Percentiles rank a stretch among this genome's conserved stretches.
phyloP scores from a whole-genome alignment of 352 stramenopile genomes.

The Phytophthora tubulina region DNA sequence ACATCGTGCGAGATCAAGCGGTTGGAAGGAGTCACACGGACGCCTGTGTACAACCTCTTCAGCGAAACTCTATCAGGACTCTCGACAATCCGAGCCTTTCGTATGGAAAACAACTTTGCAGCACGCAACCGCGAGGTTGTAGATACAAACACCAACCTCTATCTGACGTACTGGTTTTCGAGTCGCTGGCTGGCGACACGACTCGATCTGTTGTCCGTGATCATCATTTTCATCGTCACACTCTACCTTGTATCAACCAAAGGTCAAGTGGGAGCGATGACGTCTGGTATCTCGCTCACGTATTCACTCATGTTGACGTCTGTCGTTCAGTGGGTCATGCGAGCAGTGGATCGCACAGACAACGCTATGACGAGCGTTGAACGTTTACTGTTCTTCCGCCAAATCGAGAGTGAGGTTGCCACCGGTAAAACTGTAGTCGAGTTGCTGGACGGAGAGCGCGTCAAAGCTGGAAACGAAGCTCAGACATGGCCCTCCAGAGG shows the following conservation, averaged over 20 bases:
- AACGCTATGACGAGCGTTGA: conserved; percentile 50
- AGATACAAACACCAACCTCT: conserved; percentile 44
- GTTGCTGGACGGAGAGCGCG: not conserved
- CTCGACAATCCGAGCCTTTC: conserved; percentile 88
- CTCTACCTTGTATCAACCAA: conserved; percentile 79
- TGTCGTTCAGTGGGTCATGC: conserved; percentile 53
- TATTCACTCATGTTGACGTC: conserved; percentile 47
- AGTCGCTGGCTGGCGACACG: conserved; percentile 94
- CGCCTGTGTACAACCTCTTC: conserved; percentile 94
- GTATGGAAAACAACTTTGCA: conserved; percentile 45
- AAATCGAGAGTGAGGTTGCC: conserved; percentile 44
- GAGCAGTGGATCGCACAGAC: conserved; percentile 47
- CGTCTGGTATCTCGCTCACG: conserved; percentile 1
- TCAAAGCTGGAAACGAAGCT: not conserved
- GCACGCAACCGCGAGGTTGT: conserved; percentile 46
- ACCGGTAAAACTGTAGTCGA: conserved; percentile 14
- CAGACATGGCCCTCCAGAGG: conserved; percentile 39
- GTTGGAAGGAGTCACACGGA: conserved; percentile 89
- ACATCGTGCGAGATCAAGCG: conserved; percentile 91
- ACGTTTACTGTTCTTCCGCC: conserved; percentile 44
- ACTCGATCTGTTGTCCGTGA: conserved; percentile 75
- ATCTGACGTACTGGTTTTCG: conserved; percentile 48
- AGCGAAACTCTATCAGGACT: conserved; percentile 93
- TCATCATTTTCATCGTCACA: conserved; percentile 89
- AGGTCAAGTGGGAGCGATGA: conserved; percentile 29